phyloP scores from a whole-genome alignment of 768 basidiomycete genomes.

The Amanita phalloides region DNA sequence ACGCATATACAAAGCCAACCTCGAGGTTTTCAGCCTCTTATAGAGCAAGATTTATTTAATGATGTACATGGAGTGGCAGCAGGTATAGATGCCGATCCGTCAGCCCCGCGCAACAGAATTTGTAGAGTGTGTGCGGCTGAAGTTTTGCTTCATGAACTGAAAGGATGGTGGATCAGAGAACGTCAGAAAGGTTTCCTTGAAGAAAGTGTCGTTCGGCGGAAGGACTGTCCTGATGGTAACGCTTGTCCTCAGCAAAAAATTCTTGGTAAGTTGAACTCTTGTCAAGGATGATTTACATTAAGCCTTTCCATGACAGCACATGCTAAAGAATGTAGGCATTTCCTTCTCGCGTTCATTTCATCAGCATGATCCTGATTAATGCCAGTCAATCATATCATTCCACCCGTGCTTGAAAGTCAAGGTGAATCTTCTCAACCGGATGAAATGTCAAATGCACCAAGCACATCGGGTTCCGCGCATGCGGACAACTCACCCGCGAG shows the following conservation, averaged over 20 bases:
- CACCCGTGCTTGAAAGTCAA: conserved; percentile 5
- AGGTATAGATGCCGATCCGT: conserved; percentile 44
- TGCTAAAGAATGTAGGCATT: conserved; percentile 60
- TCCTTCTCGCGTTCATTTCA: neutral
- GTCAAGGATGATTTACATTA: conserved; percentile 1
- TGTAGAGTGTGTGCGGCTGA: conserved; percentile 71
- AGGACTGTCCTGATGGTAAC: conserved; percentile 59
- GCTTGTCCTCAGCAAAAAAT: conserved; percentile 54
- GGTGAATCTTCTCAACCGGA: neutral
- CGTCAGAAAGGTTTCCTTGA: conserved; percentile 59
- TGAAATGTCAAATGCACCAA: neutral
- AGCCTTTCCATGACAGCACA: conserved; percentile 34
- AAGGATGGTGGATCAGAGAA: conserved; percentile 78
- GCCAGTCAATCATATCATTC: conserved; percentile 33
- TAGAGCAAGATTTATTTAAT: conserved; percentile 61
- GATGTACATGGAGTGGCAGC: conserved; percentile 54
- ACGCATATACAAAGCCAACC: conserved; percentile 50
- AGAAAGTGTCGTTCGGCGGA: conserved; percentile 40
- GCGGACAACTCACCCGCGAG: neutral
- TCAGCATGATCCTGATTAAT: conserved; percentile 1
- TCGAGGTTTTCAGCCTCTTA: conserved; percentile 49
- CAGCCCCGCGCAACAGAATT: conserved; percentile 46
- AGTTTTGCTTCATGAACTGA: conserved; percentile 64
- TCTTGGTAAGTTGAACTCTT: conserved; percentile 35
- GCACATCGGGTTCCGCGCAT: neutral